A percentile compares a stretch with the other conserved stretches of the same genome.
phyloP scores from a whole-genome alignment of 164 flowering plant genomes.

The Tetrastigma voinierianum region DNA sequence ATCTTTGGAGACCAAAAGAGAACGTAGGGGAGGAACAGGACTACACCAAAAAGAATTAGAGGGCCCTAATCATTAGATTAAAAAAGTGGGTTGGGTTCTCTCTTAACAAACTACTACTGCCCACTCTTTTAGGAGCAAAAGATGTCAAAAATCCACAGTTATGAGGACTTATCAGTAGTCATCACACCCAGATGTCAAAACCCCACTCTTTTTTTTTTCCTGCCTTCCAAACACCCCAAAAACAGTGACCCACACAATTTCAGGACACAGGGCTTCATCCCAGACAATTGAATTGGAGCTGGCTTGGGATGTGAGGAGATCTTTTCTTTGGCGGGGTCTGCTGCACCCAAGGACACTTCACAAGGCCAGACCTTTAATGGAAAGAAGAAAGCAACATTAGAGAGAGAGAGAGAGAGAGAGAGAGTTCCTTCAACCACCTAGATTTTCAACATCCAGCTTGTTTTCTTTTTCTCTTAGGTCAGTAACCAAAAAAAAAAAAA shows the following conservation, averaged over 20 bases:
- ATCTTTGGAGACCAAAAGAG: conserved; percentile 37
- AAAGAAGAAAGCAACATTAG: conserved; percentile 9
- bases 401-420: too few species aligned
- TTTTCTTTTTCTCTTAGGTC: conserved; percentile 1
- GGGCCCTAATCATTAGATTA: conserved; percentile 1
- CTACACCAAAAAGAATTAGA: background rate
- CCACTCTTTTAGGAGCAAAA: background rate
- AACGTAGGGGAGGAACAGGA: conserved; percentile 9
- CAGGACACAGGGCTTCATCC: background rate
- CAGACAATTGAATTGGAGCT: conserved; percentile 1
- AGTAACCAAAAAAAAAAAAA: conserved; percentile 2
- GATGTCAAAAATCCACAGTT: background rate
- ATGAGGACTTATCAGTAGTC: background rate
- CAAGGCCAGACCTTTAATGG: conserved; percentile 11
- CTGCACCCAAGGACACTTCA: background rate
- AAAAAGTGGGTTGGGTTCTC: background rate
- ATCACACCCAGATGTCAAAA: background rate
- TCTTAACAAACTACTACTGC: background rate
- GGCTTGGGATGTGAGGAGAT: background rate
- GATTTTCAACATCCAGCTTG: conserved; percentile 13
- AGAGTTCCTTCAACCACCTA: conserved; percentile 3
- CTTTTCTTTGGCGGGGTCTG: conserved; percentile 2
- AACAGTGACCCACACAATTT: background rate
- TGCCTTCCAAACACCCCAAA: background rate
- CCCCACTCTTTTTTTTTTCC: too few species aligned